Conservation (phyloP, 352 stramenopile genomes). For the Globisporangium okanoganense region DNA sequence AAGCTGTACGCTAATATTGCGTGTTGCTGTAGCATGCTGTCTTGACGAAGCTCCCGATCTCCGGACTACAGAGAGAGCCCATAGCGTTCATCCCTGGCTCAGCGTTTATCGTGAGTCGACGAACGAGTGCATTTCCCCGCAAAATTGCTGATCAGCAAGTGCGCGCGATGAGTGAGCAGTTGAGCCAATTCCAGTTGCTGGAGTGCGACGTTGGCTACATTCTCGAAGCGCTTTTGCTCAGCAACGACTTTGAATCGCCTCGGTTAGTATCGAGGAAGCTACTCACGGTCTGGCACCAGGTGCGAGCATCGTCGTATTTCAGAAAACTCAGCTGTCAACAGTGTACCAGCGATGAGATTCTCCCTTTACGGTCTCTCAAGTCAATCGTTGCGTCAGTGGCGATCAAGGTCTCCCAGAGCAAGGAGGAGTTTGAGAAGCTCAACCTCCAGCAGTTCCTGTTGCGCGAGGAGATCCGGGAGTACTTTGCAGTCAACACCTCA, state of each 20-base stretch:
- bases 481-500: not conserved
- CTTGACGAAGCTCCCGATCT: conserved; percentile 27
- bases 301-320: not conserved
- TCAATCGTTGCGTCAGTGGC: conserved; percentile 4
- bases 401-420: conserved; percentile 1
- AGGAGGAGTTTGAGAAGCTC: conserved; percentile 14
- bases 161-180: conserved; percentile 16
- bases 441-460: conserved; percentile 15
- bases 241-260: conserved; percentile 20
- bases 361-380: conserved; percentile 12
- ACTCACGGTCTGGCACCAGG: conserved; percentile 19
- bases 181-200: conserved; percentile 30
- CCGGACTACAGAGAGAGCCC: conserved; percentile 23
- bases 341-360: not conserved
- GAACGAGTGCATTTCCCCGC: not conserved
- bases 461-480: conserved; percentile 5
- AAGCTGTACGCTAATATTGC: not conserved
- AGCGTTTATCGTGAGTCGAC: conserved; percentile 26
- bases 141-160: not conserved
- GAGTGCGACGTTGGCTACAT: conserved; percentile 24
- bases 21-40: conserved; percentile 24
- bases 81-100: conserved; percentile 35
- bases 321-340: not conserved
- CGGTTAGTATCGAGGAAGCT: conserved; percentile 18
- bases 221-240: conserved; percentile 31